Percentiles rank a stretch among this genome's conserved stretches.
Conservation (phyloP, 1,284 basidiomycete species). For the Ceratobasidium sp. region DNA sequence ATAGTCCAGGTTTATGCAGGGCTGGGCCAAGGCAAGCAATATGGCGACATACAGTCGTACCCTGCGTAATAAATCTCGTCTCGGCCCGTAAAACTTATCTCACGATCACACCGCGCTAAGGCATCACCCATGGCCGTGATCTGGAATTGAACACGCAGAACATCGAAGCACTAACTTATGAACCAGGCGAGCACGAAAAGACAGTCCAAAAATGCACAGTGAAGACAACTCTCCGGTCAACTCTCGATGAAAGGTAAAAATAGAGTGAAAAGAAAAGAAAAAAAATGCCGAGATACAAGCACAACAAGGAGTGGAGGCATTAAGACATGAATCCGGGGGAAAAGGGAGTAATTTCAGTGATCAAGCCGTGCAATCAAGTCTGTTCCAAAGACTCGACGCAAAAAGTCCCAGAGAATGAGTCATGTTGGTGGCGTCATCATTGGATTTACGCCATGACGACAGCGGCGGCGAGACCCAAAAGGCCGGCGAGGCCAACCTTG, state of each 20-base stretch:
- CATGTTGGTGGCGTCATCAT: slow-evolving; percentile 23
- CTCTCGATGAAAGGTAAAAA: background rate
- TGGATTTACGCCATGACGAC: slow-evolving; percentile 39
- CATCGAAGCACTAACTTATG: slow-evolving; percentile 6
- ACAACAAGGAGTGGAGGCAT: slow-evolving; percentile 44
- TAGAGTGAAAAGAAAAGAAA: slow-evolving; percentile 5
- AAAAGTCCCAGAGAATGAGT: slow-evolving; percentile 27
- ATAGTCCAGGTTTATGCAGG: background rate
- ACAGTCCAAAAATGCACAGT: slow-evolving; percentile 29
- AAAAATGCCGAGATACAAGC: slow-evolving; percentile 41
- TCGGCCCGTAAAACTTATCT: background rate
- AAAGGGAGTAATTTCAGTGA: slow-evolving; percentile 5
- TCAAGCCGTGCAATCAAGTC: slow-evolving; percentile 35
- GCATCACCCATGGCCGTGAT: slow-evolving; percentile 25
- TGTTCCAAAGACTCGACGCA: slow-evolving; percentile 21
- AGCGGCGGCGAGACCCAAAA: slow-evolving; percentile 37
- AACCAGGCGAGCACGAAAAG: slow-evolving; percentile 20
- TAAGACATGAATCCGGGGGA: slow-evolving; percentile 6
- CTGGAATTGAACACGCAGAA: slow-evolving; percentile 12
- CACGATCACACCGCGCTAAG: slow-evolving; percentile 3
- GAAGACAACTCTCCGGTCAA: background rate
- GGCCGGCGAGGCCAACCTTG: slow-evolving; percentile 38
- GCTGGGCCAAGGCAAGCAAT: background rate
- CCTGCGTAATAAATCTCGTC: background rate
- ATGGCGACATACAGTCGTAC: background rate